phyloP scores from a whole-genome alignment of 2,329 filamentous ascomycete species.

The Hypoxylon sp. region DNA sequence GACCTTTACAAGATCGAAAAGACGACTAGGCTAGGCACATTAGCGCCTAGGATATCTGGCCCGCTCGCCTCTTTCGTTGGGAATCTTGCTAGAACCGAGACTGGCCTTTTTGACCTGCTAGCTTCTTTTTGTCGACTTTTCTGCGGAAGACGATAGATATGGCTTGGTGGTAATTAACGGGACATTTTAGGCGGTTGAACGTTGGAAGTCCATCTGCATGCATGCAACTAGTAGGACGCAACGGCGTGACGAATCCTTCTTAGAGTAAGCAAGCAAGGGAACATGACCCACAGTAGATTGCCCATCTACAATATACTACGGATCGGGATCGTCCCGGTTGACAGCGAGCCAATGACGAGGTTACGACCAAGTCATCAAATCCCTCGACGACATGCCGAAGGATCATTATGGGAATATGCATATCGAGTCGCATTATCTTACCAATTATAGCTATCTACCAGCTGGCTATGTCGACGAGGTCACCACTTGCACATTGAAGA shows the following conservation, averaged over 20 bases:
- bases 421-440: constrained; percentile 2
- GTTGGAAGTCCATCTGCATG: constrained; percentile 5
- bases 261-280: constrained; percentile 28
- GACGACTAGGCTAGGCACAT: background rate
- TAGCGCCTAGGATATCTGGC: constrained; percentile 9
- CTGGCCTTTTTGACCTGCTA: background rate
- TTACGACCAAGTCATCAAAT: too few species aligned
- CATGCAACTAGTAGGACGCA: constrained; percentile 2
- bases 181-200: background rate
- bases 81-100: background rate
- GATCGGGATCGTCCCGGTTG: constrained; percentile 27
- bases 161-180: constrained; percentile 1
- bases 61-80: background rate
- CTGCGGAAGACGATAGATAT: background rate
- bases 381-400: constrained; percentile 17
- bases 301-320: constrained; percentile 11
- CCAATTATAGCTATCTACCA: too few species aligned
- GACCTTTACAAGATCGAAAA: constrained; percentile 1
- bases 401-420: constrained; percentile 6
- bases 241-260: constrained; percentile 8
- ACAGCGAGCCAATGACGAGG: constrained; percentile 14
- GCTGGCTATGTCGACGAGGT: too few species aligned
- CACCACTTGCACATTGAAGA: background rate
- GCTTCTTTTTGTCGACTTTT: constrained; percentile 1
- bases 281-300: too few species aligned